Conservation (phyloP, 768 basidiomycete genomes). For the Rhodotorula diobovata region DNA sequence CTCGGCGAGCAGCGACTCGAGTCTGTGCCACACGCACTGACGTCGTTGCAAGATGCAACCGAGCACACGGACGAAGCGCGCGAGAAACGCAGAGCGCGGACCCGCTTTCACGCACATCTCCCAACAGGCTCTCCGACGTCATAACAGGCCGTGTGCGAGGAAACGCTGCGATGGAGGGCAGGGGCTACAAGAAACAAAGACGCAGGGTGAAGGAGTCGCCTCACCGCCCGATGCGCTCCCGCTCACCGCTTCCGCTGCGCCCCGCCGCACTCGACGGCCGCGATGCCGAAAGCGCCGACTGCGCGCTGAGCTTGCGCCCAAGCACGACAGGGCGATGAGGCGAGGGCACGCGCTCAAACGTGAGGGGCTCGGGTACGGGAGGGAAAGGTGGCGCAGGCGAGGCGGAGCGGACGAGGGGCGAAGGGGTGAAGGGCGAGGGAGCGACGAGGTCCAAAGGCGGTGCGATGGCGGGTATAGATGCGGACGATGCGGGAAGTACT, state of each 20-base stretch:
- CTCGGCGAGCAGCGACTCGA: no score
- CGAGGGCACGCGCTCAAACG: conserved; percentile 22
- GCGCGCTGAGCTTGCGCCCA: conserved; percentile 12
- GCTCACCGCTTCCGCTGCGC: background rate
- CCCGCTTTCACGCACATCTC: no score
- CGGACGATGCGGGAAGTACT: background rate
- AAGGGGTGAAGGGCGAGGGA: background rate
- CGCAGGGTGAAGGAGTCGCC: background rate
- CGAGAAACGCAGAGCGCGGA: no score
- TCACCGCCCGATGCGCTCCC: conserved; percentile 4
- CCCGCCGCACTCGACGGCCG: conserved; percentile 1
- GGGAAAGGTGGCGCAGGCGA: background rate
- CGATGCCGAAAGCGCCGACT: conserved; percentile 16
- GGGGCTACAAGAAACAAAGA: background rate
- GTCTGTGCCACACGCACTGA: no score
- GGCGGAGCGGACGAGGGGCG: background rate
- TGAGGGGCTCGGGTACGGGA: conserved; percentile 7
- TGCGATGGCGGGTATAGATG: background rate
- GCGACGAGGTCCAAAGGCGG: background rate
- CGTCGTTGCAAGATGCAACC: no score
- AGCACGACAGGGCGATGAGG: background rate
- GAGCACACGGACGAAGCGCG: no score
- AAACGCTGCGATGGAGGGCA: background rate
- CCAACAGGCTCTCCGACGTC: no score
- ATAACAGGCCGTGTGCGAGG: no score